Evolutionary conservation across 345 rosid species (phyloP), one percentile per base, ranked within the genome.

Genomic region (Reutealis trisperma): DNA sequence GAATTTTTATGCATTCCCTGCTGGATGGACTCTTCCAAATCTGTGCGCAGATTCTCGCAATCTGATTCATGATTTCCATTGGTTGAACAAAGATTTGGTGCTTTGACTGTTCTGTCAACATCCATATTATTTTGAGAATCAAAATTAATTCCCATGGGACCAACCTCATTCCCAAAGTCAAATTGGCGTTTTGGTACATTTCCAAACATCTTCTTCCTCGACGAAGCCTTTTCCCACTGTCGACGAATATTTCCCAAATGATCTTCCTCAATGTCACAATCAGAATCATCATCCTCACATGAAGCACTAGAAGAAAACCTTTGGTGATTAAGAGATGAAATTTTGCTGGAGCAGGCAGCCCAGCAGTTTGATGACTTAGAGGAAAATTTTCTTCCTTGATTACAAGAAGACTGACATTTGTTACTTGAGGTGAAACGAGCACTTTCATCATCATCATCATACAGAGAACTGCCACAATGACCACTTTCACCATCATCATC

Each of bases 271-370:
- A 90, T 79, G 81, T 90, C 95, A 85, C 90, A 87, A 81, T 94
- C 98, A 80, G 90, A 90, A 70, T 76, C 81, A 80, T 89, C 92
- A 58, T 81, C 81, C 45, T 80, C 93, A 2, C 77, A 83, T 37
- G 83, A 80, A 37, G 78, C 70, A 58, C 74, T 2, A 34, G 65
- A 52, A 22, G 51, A 22, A n/a, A 32, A 45, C 1, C 15, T 32
- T n/a, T 22, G 42, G 30, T 30, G 18, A 41, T 25, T 57, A 42
- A 13, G n/a, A 34, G 67, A 67, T 8, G 67, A 63, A 37, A 37
- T 5, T 15, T 72, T 59, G 15, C 64, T 8, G 1, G 65, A 72
- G 75, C 25, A 58, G 34, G 65, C 8, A 61, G 14, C 68, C 57
- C 24, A 22, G 63, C 18, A 24, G 8, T 62, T 63, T 42, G 58